These are phyloP conservation scores for Cicer bijugum DNA, from an alignment of 306 rosid genomes.

Conservation along the genomic window DNA sequence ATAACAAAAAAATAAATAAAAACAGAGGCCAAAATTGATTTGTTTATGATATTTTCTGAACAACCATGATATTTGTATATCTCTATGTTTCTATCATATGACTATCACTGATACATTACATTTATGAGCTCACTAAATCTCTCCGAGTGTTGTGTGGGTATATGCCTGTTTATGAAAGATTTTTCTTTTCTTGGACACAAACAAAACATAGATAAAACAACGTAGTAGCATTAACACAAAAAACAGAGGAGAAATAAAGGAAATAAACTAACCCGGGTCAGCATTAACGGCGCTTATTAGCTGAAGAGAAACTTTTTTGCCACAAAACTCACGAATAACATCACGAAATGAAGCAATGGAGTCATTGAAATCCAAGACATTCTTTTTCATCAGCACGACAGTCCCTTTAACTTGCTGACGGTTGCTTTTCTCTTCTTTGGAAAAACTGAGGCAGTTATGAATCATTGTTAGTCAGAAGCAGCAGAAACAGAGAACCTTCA, in stretches of 20 bases:
- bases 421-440: neutral
- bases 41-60: no score
- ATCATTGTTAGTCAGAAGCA: constrained; percentile 33
- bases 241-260: neutral
- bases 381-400: constrained; percentile 77
- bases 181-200: neutral
- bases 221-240: neutral
- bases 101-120: no score
- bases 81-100: no score
- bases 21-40: neutral
- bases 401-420: constrained; percentile 54
- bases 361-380: constrained; percentile 74
- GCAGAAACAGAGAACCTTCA: neutral
- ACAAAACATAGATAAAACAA: neutral
- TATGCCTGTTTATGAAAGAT: no score
- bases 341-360: constrained; percentile 60
- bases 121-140: no score
- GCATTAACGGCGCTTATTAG: constrained; percentile 63
- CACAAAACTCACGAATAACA: constrained; percentile 61
- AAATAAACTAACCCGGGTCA: constrained; percentile 51
- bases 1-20: neutral
- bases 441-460: constrained; percentile 13
- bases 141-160: no score
- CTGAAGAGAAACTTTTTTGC: constrained; percentile 58
- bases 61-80: no score